Percentiles rank a stretch among this genome's conserved stretches.
These are phyloP conservation scores for Gaeumannomyces sp. DNA, from an alignment of 2,329 filamentous ascomycete species.

Conservation along the genomic window DNA sequence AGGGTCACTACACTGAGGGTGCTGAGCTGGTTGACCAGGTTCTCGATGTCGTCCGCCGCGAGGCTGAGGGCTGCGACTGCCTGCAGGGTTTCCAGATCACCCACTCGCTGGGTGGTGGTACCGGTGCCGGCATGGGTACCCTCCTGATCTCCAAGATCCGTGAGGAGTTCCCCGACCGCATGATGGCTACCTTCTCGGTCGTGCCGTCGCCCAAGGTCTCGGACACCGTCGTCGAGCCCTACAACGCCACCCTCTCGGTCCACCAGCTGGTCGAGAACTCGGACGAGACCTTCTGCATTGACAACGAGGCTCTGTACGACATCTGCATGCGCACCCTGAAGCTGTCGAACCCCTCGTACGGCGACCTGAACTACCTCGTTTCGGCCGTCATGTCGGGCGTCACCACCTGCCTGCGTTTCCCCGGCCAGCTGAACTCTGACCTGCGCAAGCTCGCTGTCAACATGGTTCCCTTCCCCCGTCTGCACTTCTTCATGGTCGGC, in stretches of 20 bases:
- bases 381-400: slow-evolving; percentile 99
- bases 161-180: slow-evolving; percentile 99
- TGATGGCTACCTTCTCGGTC: slow-evolving; percentile 99
- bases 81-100: slow-evolving; percentile 99
- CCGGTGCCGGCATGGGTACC: slow-evolving; percentile 99
- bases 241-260: slow-evolving; percentile 98
- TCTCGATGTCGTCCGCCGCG: slow-evolving; percentile 95
- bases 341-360: slow-evolving; percentile 97
- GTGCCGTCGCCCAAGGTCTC: slow-evolving; percentile 99
- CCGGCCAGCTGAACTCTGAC: slow-evolving; percentile 99
- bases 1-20: slow-evolving; percentile 99
- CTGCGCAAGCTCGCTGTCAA: slow-evolving; percentile 99
- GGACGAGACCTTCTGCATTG: slow-evolving; percentile 99
- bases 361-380: slow-evolving; percentile 98
- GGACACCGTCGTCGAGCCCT: slow-evolving; percentile 98
- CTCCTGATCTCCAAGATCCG: slow-evolving; percentile 99
- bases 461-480: slow-evolving; percentile 99
- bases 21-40: slow-evolving; percentile 98
- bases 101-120: slow-evolving; percentile 99
- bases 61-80: slow-evolving; percentile 98
- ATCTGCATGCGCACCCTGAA: slow-evolving; percentile 99
- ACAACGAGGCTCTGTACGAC: slow-evolving; percentile 99
- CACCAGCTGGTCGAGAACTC: slow-evolving; percentile 99
- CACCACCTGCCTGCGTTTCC: slow-evolving; percentile 98
- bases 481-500: slow-evolving; percentile 99